A percentile compares a stretch with the other conserved stretches of the same genome.
These are phyloP conservation scores for Liriodendron chinense DNA, from an alignment of 164 flowering plant genomes.

Conservation along the genomic window DNA sequence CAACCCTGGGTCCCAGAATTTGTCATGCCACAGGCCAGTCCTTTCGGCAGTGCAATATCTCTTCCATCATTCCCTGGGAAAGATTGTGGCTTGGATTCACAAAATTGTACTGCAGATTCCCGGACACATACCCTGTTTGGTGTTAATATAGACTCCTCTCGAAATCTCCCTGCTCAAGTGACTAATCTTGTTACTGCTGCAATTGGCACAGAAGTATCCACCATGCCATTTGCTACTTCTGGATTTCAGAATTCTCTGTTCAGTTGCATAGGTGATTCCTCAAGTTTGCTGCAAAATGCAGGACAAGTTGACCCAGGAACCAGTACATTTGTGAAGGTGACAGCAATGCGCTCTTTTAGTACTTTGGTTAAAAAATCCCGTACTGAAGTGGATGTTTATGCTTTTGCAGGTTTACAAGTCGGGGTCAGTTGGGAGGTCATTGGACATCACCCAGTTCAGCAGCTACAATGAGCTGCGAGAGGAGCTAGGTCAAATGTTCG, in stretches of 20 bases:
- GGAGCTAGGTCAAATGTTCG: slow-evolving; percentile 81
- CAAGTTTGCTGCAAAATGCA: slow-evolving; percentile 49
- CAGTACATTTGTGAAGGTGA: slow-evolving; percentile 69
- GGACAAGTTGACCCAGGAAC: slow-evolving; percentile 50
- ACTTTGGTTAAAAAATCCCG: not conserved
- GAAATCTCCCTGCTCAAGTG: slow-evolving; percentile 48
- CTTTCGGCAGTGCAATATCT: slow-evolving; percentile 8
- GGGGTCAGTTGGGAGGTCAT: slow-evolving; percentile 76
- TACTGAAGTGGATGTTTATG: slow-evolving; percentile 3
- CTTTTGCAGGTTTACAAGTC: slow-evolving; percentile 73
- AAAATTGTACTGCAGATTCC: slow-evolving; percentile 44
- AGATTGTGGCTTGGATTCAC: slow-evolving; percentile 36
- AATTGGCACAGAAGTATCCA: slow-evolving; percentile 42
- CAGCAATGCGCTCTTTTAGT: not conserved
- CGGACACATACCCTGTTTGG: slow-evolving; percentile 61
- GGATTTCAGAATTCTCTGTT: slow-evolving; percentile 59
- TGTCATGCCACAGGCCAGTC: slow-evolving; percentile 32
- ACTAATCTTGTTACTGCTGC: slow-evolving; percentile 44
- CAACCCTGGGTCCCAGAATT: slow-evolving; percentile 52
- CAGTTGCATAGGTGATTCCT: slow-evolving; percentile 54
- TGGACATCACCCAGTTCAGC: slow-evolving; percentile 80
- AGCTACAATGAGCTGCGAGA: slow-evolving; percentile 85
- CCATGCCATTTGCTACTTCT: slow-evolving; percentile 50
- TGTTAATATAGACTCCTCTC: slow-evolving; percentile 56
- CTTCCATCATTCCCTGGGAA: slow-evolving; percentile 20